Evolutionary conservation across 495 filamentous ascomycete species (phyloP).

Genomic region (Usnea hakonensis): DNA sequence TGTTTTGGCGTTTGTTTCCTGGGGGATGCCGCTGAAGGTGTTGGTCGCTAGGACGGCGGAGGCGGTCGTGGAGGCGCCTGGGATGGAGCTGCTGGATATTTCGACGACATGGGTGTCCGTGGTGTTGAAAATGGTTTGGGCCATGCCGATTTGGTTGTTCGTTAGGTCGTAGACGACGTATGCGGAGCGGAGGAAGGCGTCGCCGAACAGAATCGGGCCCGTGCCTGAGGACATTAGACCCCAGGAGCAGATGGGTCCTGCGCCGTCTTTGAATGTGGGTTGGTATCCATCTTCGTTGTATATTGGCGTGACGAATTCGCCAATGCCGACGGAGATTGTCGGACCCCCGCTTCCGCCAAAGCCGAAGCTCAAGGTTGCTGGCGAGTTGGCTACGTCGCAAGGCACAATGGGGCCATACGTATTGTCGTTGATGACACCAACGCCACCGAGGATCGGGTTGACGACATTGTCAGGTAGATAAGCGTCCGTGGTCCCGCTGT

Average conservation of each 20-base stretch:
- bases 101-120: constrained; percentile 56
- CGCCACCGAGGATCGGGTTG: constrained; percentile 48
- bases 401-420: constrained; percentile 55
- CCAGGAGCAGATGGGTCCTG: constrained; percentile 50
- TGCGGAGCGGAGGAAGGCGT: constrained; percentile 81
- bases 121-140: constrained; percentile 67
- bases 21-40: constrained; percentile 20
- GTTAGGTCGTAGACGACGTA: constrained; percentile 83
- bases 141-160: constrained; percentile 74
- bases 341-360: constrained; percentile 46
- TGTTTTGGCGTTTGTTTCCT: constrained; percentile 21
- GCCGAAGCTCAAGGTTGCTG: constrained; percentile 57
- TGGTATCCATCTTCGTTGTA: constrained; percentile 37
- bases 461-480: constrained; percentile 63
- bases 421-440: constrained; percentile 53
- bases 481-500: constrained; percentile 68
- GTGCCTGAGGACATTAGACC: constrained; percentile 56
- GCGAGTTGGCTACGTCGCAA: constrained; percentile 49
- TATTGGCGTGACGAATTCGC: constrained; percentile 58
- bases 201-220: constrained; percentile 64
- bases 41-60: constrained; percentile 48
- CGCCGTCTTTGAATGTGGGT: constrained; percentile 51
- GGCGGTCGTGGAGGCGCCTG: constrained; percentile 53
- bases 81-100: constrained; percentile 60
- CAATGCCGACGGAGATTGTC: constrained; percentile 54